Percentiles rank a stretch among this genome's conserved stretches.
These are phyloP conservation scores for Mortierella claussenii DNA, from an alignment of 192 early-diverging fungal genomes.

Conservation along the genomic window DNA sequence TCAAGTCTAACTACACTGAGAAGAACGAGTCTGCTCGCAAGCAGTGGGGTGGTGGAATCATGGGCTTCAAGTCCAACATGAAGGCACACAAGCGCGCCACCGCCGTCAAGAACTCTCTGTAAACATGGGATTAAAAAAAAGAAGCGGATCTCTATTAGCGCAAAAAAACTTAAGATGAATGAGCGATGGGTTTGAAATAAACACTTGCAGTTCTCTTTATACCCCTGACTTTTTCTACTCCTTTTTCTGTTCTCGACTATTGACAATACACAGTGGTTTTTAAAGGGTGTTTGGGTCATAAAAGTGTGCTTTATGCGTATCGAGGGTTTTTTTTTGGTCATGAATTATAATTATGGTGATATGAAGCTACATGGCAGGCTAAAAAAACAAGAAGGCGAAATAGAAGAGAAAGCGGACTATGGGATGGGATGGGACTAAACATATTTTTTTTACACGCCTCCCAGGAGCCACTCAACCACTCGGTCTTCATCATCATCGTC, in stretches of 20 bases:
- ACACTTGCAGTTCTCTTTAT: no score
- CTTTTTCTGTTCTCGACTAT: no score
- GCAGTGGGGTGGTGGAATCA: slow-evolving; percentile 98
- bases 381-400: not conserved
- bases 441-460: slow-evolving; percentile 22
- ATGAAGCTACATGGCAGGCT: not conserved
- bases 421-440: no score
- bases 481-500: slow-evolving; percentile 53
- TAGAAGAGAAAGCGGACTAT: not conserved
- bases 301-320: no score
- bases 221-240: no score
- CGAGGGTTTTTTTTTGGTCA: no score
- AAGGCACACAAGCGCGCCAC: slow-evolving; percentile 82
- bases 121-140: not conserved
- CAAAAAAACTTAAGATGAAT: no score
- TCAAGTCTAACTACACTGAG: slow-evolving; percentile 97
- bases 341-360: no score
- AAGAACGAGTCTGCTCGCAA: slow-evolving; percentile 93
- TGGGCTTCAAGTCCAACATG: slow-evolving; percentile 92
- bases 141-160: not conserved
- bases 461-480: slow-evolving; percentile 50
- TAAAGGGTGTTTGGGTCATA: no score
- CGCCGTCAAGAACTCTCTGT: slow-evolving; percentile 56
- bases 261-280: no score
- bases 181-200: no score